Percentiles rank a stretch among this genome's conserved stretches.
phyloP scores from a whole-genome alignment of 257 asterid species.

The Rubia yunnanensis region DNA sequence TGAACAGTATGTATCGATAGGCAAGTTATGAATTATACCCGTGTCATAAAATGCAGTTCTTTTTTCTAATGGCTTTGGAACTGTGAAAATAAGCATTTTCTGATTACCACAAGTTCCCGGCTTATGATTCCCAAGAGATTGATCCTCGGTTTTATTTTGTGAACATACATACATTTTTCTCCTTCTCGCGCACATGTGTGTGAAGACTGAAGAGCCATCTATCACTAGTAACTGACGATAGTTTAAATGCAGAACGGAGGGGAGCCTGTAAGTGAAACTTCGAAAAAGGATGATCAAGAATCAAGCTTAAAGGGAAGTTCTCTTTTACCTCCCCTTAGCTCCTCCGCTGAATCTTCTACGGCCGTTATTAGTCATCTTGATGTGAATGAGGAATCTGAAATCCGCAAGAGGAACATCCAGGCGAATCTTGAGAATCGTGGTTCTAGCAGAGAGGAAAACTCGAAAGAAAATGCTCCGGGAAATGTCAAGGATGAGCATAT shows the following conservation, averaged over 20 bases:
- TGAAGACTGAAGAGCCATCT: not conserved
- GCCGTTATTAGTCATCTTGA: constrained; percentile 33
- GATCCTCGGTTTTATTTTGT: not conserved
- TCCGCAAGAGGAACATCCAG: constrained; percentile 16
- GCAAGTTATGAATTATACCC: not conserved
- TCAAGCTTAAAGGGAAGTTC: constrained; percentile 16
- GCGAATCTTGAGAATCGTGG: constrained; percentile 18
- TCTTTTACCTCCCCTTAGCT: constrained; percentile 25
- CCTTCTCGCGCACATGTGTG: not conserved
- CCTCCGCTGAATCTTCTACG: constrained; percentile 39
- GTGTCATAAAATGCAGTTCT: too few species aligned
- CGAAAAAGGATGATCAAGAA: constrained; percentile 5
- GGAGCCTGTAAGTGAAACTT: constrained; percentile 18
- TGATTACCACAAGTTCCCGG: not conserved
- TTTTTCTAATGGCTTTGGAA: too few species aligned
- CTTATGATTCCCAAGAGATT: not conserved
- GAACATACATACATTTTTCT: not conserved
- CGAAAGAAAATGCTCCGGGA: constrained; percentile 12
- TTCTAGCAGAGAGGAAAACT: constrained; percentile 16
- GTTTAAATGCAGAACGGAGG: constrained; percentile 35
- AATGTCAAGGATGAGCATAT: constrained; percentile 15
- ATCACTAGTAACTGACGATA: constrained; percentile 5
- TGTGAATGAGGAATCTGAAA: constrained; percentile 25
- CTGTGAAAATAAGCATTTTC: not conserved
- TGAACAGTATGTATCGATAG: not conserved